phyloP scores from a whole-genome alignment of 2,329 filamentous ascomycete species.

The Ceratocystis alfenasii region DNA sequence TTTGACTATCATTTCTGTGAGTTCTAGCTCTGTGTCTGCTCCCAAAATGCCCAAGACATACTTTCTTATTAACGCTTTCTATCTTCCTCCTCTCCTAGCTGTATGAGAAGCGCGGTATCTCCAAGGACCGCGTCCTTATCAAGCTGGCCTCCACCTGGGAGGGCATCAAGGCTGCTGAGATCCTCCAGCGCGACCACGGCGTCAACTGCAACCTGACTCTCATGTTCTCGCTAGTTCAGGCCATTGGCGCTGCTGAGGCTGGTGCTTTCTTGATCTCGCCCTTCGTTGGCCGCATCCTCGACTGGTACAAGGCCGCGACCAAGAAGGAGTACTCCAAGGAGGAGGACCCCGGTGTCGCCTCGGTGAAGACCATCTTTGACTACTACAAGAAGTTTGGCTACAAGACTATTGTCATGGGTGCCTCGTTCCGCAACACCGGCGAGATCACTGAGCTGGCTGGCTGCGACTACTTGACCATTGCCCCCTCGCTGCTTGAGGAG shows the following conservation, averaged over 20 bases:
- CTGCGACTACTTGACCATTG: conserved; percentile 95
- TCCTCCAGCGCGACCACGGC: conserved; percentile 87
- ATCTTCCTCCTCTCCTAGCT: conserved; percentile 44
- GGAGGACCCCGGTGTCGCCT: conserved; percentile 93
- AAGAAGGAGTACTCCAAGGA: conserved; percentile 86
- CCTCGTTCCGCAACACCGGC: conserved; percentile 89
- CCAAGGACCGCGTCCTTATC: conserved; percentile 91
- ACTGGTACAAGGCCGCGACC: conserved; percentile 95
- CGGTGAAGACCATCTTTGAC: conserved; percentile 90
- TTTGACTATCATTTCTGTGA: conserved; percentile 86
- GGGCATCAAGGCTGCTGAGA: conserved; percentile 96
- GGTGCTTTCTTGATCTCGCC: conserved; percentile 95
- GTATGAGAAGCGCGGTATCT: conserved; percentile 83
- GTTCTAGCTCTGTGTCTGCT: conserved; percentile 26
- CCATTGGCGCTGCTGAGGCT: conserved; percentile 91
- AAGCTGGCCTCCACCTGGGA: conserved; percentile 99
- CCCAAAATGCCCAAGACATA: not conserved
- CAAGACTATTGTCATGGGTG: conserved; percentile 99
- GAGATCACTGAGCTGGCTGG: conserved; percentile 98
- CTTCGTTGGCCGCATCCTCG: conserved; percentile 97
- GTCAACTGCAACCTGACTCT: conserved; percentile 99
- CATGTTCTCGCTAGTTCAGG: conserved; percentile 93
- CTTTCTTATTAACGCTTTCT: not conserved
- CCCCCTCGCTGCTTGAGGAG: conserved; percentile 64
- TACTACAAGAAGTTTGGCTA: conserved; percentile 99